Evolutionary conservation across 306 rosid species (phyloP).

Genomic region (Sicyos baderoa): DNA sequence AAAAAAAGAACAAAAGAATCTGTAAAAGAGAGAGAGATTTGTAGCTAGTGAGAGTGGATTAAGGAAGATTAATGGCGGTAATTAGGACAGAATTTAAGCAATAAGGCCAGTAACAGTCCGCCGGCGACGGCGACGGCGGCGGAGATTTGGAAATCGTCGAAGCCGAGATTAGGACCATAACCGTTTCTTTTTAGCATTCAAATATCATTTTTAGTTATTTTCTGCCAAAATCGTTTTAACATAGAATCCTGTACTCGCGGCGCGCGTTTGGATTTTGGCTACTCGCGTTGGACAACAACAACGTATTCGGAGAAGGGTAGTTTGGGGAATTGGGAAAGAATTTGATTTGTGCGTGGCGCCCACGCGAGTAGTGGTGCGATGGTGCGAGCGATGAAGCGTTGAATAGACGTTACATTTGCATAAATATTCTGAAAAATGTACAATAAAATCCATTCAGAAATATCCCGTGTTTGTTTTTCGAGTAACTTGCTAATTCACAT

Average conservation of each 20-base stretch:
- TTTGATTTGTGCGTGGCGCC: neutral
- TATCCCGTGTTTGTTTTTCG: constrained; percentile 4
- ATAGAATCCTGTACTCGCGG: constrained; percentile 12
- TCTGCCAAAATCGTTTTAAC: constrained; percentile 4
- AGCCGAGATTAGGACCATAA: constrained; percentile 44
- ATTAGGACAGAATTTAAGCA: neutral
- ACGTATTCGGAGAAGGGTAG: neutral
- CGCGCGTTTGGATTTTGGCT: neutral
- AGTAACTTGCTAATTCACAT: neutral
- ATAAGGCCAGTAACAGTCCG: neutral
- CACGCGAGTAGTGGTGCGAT: neutral
- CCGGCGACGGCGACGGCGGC: constrained; percentile 16
- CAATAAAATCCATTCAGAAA: neutral
- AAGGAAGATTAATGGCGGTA: neutral
- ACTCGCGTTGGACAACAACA: neutral
- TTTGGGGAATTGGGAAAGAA: neutral
- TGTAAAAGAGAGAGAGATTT: neutral
- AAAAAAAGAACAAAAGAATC: neutral
- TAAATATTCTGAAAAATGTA: neutral
- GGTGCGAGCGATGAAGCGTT: constrained; percentile 2
- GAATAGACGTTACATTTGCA: constrained; percentile 20
- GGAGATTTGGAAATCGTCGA: constrained; percentile 10
- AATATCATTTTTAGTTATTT: neutral
- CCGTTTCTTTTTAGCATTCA: constrained; percentile 29
- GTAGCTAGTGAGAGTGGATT: neutral